These are phyloP conservation scores for Saccharomycopsis capsularis DNA, from an alignment of 805 yeast species.

Conservation along the genomic window DNA sequence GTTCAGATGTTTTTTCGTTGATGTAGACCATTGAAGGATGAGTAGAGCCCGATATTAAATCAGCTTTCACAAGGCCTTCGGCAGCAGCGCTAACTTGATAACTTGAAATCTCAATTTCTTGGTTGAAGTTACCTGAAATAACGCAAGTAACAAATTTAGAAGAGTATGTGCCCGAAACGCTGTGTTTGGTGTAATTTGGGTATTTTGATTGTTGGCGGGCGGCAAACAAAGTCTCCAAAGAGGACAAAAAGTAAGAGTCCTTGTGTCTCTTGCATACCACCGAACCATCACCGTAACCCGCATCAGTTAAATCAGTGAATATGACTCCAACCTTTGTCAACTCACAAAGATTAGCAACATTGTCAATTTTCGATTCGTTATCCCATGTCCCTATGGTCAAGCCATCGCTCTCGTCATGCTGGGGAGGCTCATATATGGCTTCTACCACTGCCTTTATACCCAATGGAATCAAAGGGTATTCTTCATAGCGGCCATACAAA, in stretches of 20 bases:
- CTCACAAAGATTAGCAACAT: conserved; percentile 52
- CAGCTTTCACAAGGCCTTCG: conserved; percentile 83
- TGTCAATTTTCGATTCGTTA: conserved; percentile 45
- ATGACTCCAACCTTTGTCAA: conserved; percentile 71
- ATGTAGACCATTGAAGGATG: conserved; percentile 84
- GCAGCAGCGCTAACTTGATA: conserved; percentile 87
- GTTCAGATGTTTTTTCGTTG: conserved; percentile 58
- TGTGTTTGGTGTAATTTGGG: conserved; percentile 59
- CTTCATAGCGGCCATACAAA: conserved; percentile 73
- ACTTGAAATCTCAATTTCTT: conserved; percentile 84
- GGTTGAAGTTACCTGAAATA: conserved; percentile 77
- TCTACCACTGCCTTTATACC: conserved; percentile 94
- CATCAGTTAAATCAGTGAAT: conserved; percentile 84
- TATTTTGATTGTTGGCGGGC: conserved; percentile 64
- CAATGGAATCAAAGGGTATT: conserved; percentile 76
- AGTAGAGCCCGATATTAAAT: conserved; percentile 77
- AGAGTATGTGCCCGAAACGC: conserved; percentile 59
- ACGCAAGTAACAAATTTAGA: conserved; percentile 93
- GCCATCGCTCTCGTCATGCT: conserved; percentile 81
- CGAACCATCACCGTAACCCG: conserved; percentile 80
- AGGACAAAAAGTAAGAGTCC: conserved; percentile 81
- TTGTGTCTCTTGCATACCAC: conserved; percentile 91
- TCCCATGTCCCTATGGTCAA: conserved; percentile 54
- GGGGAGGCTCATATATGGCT: conserved; percentile 91
- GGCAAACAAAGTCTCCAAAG: conserved; percentile 81